These are phyloP conservation scores for Nematocida sp. DNA, from an alignment of 371 early-diverging fungal species.

Conservation along the genomic window DNA sequence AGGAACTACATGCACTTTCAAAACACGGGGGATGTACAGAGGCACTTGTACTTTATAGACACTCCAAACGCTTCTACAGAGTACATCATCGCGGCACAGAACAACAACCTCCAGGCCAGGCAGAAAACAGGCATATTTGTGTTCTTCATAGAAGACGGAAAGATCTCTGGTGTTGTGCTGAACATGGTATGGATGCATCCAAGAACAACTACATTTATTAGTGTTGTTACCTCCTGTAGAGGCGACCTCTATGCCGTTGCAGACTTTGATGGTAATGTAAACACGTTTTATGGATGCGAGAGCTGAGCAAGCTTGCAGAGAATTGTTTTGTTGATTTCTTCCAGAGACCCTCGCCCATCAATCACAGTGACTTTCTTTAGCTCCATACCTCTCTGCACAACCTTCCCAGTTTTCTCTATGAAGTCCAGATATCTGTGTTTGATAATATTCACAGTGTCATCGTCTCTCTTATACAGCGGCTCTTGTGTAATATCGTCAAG, in stretches of 20 bases:
- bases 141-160: neutral
- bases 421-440: constrained; percentile 23
- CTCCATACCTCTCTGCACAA: constrained; percentile 18
- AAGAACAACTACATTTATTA: neutral
- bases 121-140: constrained; percentile 28
- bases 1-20: constrained; percentile 22
- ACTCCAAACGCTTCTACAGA: neutral
- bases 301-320: neutral
- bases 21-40: neutral
- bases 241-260: neutral
- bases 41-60: constrained; percentile 1
- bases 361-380: constrained; percentile 4
- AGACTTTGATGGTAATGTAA: constrained; percentile 16
- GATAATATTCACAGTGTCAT: constrained; percentile 15
- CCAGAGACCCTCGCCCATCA: constrained; percentile 19
- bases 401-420: constrained; percentile 34
- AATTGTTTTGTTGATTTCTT: constrained; percentile 1
- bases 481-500: constrained; percentile 24
- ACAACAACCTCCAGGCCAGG: constrained; percentile 5
- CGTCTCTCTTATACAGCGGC: constrained; percentile 15
- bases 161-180: constrained; percentile 5
- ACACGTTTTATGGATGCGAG: neutral
- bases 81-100: constrained; percentile 16
- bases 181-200: constrained; percentile 24
- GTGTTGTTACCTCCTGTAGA: neutral